These are phyloP conservation scores for Crithidia brevicula DNA, from an alignment of 208 protist genomes.

Conservation along the genomic window DNA sequence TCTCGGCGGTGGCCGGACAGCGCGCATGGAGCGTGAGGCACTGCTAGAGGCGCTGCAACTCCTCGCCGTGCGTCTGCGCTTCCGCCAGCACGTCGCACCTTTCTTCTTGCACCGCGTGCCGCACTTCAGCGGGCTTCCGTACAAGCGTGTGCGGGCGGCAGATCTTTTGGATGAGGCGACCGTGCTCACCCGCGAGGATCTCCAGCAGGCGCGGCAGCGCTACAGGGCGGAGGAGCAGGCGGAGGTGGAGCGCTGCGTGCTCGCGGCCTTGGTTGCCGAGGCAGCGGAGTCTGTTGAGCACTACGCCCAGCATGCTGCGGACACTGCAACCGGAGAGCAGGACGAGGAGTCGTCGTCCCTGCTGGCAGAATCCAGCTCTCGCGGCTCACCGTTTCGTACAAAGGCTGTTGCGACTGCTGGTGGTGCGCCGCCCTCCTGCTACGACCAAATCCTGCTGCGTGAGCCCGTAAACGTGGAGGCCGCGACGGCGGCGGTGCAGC, in stretches of 20 bases:
- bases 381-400: neutral
- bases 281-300: conserved; percentile 52
- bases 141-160: conserved; percentile 46
- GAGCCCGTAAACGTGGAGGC: conserved; percentile 62
- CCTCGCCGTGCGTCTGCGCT: conserved; percentile 48
- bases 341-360: neutral
- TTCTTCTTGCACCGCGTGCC: conserved; percentile 67
- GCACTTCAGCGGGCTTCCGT: conserved; percentile 71
- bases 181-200: conserved; percentile 46
- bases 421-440: conserved; percentile 19
- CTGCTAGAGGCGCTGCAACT: conserved; percentile 53
- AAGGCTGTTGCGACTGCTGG: neutral
- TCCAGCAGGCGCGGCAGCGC: conserved; percentile 41
- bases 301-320: conserved; percentile 6
- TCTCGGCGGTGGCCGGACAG: neutral
- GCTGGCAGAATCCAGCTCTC: neutral
- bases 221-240: conserved; percentile 49
- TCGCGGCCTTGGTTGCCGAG: conserved; percentile 62
- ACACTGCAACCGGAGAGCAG: neutral
- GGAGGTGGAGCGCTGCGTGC: conserved; percentile 64
- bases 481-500: conserved; percentile 39
- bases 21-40: conserved; percentile 36
- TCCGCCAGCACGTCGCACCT: conserved; percentile 57
- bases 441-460: conserved; percentile 66
- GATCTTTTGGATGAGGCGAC: conserved; percentile 39